Evolutionary conservation across 106 monocot species (phyloP).

Genomic region (Platanthera guangdongensis): DNA sequence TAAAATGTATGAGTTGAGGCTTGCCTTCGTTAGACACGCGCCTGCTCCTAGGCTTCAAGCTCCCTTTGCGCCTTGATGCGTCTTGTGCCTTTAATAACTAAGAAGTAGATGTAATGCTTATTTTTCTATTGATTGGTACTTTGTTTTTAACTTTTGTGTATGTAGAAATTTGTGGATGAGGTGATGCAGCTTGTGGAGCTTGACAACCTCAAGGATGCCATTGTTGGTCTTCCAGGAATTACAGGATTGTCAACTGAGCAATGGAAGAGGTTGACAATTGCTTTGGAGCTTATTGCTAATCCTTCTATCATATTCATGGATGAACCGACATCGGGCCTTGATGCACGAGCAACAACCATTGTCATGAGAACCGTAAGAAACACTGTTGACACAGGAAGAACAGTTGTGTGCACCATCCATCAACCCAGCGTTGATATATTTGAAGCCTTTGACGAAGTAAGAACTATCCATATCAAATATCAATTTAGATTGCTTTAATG

Average conservation of each 20-base stretch:
- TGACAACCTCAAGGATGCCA: slow-evolving; percentile 2
- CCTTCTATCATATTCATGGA: not conserved
- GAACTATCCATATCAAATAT: not conserved
- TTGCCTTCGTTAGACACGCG: too few species aligned
- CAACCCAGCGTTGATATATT: not conserved
- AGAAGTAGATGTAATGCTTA: not conserved
- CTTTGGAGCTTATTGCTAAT: too few species aligned
- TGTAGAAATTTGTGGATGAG: not conserved
- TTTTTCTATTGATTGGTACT: not conserved
- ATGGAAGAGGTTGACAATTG: not conserved
- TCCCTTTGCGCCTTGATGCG: too few species aligned
- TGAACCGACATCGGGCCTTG: not conserved
- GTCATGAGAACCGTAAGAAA: slow-evolving; percentile 1
- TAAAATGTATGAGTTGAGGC: not conserved
- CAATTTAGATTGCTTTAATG: not conserved
- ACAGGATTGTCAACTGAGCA: slow-evolving; percentile 2
- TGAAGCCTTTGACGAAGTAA: not conserved
- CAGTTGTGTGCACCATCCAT: too few species aligned
- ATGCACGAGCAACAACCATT: slow-evolving; percentile 1
- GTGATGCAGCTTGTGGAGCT: not conserved
- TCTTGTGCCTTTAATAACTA: too few species aligned
- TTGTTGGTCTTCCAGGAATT: slow-evolving; percentile 7
- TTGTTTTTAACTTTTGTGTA: not conserved
- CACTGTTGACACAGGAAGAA: too few species aligned
- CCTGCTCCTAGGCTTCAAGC: too few species aligned